Conservation (phyloP, 1,284 basidiomycete species). For the Moesziomyces sp. region DNA sequence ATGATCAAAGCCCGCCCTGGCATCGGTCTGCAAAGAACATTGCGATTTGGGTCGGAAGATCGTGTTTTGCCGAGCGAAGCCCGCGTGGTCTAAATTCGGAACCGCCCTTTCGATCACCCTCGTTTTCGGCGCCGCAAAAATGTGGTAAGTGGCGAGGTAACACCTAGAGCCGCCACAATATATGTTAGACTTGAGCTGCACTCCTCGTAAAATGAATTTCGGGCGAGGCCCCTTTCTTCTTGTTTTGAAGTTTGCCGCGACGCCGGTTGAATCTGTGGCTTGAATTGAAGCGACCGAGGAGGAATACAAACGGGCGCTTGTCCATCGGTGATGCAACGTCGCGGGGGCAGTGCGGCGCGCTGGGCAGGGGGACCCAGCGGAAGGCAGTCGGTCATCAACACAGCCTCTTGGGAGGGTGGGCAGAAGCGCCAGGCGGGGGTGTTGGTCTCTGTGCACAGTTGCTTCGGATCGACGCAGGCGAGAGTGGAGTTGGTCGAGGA, state of each 20-base stretch:
- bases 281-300: neutral
- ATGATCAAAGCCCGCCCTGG: neutral
- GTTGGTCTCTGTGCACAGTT: conserved; percentile 1
- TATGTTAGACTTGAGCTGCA: too few relatives aligned
- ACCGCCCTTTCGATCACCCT: neutral
- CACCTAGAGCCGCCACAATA: too few relatives aligned
- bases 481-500: neutral
- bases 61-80: neutral
- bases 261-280: neutral
- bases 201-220: too few relatives aligned
- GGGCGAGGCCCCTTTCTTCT: too few relatives aligned
- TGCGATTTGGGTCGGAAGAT: neutral
- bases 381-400: neutral
- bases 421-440: neutral
- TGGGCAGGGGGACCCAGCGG: too few relatives aligned
- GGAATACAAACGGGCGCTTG: conserved; percentile 1
- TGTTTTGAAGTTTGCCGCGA: neutral
- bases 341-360: too few relatives aligned
- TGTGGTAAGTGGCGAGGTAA: too few relatives aligned
- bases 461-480: neutral
- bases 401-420: neutral
- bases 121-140: too few relatives aligned
- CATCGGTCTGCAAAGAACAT: neutral
- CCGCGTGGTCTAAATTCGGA: neutral
- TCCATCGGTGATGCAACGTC: conserved; percentile 10